phyloP scores from a whole-genome alignment of 2,329 filamentous ascomycete genomes.

The Lachnellula cervina region DNA sequence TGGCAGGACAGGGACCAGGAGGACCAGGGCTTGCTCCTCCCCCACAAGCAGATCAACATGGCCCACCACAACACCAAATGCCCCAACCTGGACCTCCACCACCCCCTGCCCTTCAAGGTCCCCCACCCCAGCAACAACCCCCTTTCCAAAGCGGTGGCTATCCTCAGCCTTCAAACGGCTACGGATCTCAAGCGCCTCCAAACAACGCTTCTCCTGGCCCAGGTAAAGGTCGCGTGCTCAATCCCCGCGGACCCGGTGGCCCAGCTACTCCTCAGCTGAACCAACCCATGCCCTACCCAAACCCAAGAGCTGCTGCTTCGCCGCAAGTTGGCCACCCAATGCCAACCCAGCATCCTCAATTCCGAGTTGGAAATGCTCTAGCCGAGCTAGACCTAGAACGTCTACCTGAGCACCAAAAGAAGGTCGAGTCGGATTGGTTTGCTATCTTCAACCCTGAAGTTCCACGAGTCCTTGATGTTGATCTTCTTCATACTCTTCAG shows the following conservation, averaged over 20 bases:
- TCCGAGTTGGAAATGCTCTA: slow-evolving; percentile 64
- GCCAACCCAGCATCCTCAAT: slow-evolving; percentile 49
- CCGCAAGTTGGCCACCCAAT: slow-evolving; percentile 86
- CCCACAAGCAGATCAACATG: slow-evolving; percentile 56
- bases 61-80: slow-evolving; percentile 56
- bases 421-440: slow-evolving; percentile 88
- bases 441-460: slow-evolving; percentile 94
- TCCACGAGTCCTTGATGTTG: slow-evolving; percentile 84
- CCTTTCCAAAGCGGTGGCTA: slow-evolving; percentile 61
- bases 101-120: slow-evolving; percentile 40
- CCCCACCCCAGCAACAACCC: slow-evolving; percentile 52
- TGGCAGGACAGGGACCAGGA: slow-evolving; percentile 82
- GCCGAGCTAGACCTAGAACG: slow-evolving; percentile 85
- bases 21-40: slow-evolving; percentile 74
- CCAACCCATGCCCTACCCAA: slow-evolving; percentile 79
- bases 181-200: slow-evolving; percentile 76
- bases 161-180: slow-evolving; percentile 60
- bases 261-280: slow-evolving; percentile 91
- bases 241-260: slow-evolving; percentile 56
- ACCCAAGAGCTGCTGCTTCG: slow-evolving; percentile 62
- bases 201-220: slow-evolving; percentile 84
- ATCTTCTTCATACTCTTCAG: slow-evolving; percentile 84
- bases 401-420: slow-evolving; percentile 81
- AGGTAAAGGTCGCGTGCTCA: slow-evolving; percentile 62
- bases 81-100: slow-evolving; percentile 62